These are phyloP conservation scores for Cercospora beticola DNA, from an alignment of 2,329 filamentous ascomycete genomes.

Conservation along the genomic window DNA sequence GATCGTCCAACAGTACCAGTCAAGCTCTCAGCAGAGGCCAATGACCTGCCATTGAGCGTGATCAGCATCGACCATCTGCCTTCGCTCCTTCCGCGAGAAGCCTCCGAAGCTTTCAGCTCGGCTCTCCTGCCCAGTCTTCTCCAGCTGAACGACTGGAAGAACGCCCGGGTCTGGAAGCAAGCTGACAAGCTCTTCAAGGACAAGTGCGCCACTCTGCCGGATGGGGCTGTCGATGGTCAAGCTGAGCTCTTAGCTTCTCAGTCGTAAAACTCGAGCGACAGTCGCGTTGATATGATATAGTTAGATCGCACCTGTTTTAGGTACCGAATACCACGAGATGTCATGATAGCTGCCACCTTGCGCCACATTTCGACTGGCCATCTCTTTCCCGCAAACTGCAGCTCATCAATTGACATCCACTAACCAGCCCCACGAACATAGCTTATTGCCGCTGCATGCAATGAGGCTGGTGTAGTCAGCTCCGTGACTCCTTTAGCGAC, in stretches of 20 bases:
- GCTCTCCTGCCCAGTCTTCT: conserved; percentile 76
- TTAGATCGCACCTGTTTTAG: conserved; percentile 3
- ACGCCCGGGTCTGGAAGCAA: conserved; percentile 75
- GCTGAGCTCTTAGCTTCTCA: conserved; percentile 6
- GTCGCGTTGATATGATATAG: conserved; percentile 7
- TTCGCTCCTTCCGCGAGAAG: conserved; percentile 79
- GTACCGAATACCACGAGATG: background rate
- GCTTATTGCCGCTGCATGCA: conserved; percentile 10
- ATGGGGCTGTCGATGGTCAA: conserved; percentile 24
- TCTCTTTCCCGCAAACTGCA: conserved; percentile 7
- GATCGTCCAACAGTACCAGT: conserved; percentile 81
- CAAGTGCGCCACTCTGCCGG: conserved; percentile 71
- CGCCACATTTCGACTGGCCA: conserved; percentile 1
- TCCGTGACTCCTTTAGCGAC: background rate
- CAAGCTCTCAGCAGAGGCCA: conserved; percentile 56
- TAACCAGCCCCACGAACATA: conserved; percentile 12
- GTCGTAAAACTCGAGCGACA: background rate
- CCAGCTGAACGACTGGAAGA: conserved; percentile 71
- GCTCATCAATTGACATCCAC: conserved; percentile 5
- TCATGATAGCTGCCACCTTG: background rate
- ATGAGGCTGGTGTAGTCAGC: background rate
- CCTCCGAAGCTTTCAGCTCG: conserved; percentile 78
- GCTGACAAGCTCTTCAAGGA: conserved; percentile 82
- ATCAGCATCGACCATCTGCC: conserved; percentile 88
- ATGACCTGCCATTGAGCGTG: conserved; percentile 62